Evolutionary conservation across 441 rosid species (phyloP).

Genomic region (Theobroma grandiflorum): DNA sequence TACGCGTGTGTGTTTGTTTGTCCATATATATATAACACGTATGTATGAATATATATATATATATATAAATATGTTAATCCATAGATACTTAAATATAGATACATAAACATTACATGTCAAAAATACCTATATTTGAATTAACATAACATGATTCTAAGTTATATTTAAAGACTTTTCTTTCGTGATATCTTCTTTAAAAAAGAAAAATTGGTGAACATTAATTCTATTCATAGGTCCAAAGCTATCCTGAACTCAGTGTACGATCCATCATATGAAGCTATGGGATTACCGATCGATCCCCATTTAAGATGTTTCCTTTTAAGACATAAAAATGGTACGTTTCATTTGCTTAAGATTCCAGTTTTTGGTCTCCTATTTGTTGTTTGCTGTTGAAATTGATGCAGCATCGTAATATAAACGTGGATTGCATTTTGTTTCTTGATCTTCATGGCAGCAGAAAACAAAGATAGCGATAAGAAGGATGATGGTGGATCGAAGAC

Average conservation of each 20-base stretch:
- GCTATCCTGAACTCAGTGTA: background rate
- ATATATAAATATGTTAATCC: no score
- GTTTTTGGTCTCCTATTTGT: background rate
- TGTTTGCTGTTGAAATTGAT: background rate
- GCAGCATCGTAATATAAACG: no score
- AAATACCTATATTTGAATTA: no score
- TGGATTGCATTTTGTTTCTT: background rate
- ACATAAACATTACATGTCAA: no score
- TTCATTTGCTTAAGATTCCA: background rate
- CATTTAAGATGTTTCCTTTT: slow-evolving; percentile 11
- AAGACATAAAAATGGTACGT: background rate
- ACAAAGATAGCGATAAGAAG: background rate
- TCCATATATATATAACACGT: no score
- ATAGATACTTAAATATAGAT: no score
- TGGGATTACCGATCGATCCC: slow-evolving; percentile 16
- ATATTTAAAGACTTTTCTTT: background rate
- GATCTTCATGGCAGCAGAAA: no score
- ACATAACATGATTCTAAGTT: no score
- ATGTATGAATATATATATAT: no score
- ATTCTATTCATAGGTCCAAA: background rate
- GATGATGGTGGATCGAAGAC: background rate
- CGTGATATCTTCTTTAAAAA: background rate
- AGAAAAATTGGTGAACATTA: background rate
- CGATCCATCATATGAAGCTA: slow-evolving; percentile 4
- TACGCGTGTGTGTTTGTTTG: no score